Base-by-base conservation (phyloP, 345 rosid species). In the Moricandia arvensis region DNA sequence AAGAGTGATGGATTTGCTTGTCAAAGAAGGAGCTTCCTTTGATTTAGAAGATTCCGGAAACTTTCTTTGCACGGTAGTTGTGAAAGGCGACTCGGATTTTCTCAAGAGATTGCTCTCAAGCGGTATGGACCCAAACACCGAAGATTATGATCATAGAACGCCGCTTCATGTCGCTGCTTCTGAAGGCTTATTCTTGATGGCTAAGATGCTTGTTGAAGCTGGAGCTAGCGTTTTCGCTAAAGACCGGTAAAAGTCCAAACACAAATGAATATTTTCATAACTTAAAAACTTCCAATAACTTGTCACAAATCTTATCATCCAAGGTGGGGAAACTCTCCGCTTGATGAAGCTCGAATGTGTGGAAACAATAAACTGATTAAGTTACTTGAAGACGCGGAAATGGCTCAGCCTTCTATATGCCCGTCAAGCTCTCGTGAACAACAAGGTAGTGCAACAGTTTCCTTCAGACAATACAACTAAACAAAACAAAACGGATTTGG, bases 111-210 rank as follows among this genome's bases (percentile, higher is more conserved):
- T 93, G 77, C 81, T 95, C 68, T 80, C 88, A 59, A 72, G 71
- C 69, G 97, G 98, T 27, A 71, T 89, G 24, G 88, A 95, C 67
- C 98, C 99, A 2, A 90, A 95, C 84, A 82, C 89, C 35, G 89
- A 77, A 79, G 97, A 95, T 80, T 95, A 92, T 54, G 93, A 95
- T 71, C 96, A 88, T 26, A 85, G 96, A 72, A 92, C 98, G 9
- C 93, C 98, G 10, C 98, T 95, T 81, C 98, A 95, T 73, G 76
- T 91, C 6, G 98, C 98, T 59, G 88, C 94, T 66, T 90, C 99
- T 35, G 96, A 93, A 83, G 99, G 97, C 29, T 76, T 88, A 68
- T 81, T 68, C 84, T 54, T 87, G 67, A 89, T 90, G 88, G 91
- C 94, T 63, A 89, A 87, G 76, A 68, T 89, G 83, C 79, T 95